Percentiles rank a stretch among this genome's conserved stretches.
These are phyloP conservation scores for Talaromyces stipitatus DNA, from an alignment of 495 filamentous ascomycete genomes.

Conservation along the genomic window DNA sequence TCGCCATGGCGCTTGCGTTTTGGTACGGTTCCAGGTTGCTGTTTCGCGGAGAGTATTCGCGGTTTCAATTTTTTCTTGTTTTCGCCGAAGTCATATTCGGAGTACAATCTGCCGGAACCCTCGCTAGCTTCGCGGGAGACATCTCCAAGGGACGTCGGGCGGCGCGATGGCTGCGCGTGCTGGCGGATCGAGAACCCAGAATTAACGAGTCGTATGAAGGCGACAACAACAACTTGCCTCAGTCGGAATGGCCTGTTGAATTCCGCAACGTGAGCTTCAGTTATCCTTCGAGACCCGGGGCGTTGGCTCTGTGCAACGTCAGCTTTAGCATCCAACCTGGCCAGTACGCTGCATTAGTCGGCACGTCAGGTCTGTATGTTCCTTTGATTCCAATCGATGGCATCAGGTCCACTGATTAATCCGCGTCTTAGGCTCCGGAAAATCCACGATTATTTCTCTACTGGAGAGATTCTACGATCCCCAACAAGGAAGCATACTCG, in stretches of 20 bases:
- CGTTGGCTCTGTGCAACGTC: background rate
- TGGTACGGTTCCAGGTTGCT: background rate
- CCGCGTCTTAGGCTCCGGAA: slow-evolving; percentile 54
- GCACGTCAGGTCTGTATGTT: no score
- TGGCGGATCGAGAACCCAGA: background rate
- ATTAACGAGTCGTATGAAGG: background rate
- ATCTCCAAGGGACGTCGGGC: background rate
- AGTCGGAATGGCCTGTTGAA: background rate
- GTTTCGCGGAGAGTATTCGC: background rate
- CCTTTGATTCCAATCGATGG: no score
- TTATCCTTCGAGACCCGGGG: background rate
- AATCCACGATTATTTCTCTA: slow-evolving; percentile 46
- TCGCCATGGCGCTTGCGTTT: background rate
- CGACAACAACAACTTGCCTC: background rate
- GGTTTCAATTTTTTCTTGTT: background rate
- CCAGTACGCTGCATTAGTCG: background rate
- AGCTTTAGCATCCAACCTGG: background rate
- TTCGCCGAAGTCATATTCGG: background rate
- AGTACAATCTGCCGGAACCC: background rate
- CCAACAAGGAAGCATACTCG: slow-evolving; percentile 44
- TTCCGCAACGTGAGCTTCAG: background rate
- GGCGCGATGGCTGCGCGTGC: background rate
- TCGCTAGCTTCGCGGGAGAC: background rate
- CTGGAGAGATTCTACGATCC: slow-evolving; percentile 46
- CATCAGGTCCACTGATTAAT: background rate